These are phyloP conservation scores for Alternaria triticimaculans DNA, from an alignment of 2,329 filamentous ascomycete genomes.

Conservation along the genomic window DNA sequence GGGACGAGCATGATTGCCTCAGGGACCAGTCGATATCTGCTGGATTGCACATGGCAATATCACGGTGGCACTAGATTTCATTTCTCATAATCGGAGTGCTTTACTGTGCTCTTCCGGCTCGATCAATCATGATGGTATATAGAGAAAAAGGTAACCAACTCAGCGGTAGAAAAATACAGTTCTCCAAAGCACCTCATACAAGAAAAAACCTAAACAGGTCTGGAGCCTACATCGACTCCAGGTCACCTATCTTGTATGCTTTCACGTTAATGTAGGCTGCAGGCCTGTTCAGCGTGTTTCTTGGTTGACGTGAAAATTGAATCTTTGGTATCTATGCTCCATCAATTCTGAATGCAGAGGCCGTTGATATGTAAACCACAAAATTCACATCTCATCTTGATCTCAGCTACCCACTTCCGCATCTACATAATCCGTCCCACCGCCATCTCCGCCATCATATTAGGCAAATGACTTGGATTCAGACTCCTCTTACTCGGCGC, in stretches of 20 bases:
- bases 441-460: conserved; percentile 3
- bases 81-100: background rate
- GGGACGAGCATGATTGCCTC: background rate
- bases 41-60: background rate
- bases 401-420: background rate
- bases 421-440: background rate
- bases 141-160: background rate
- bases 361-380: background rate
- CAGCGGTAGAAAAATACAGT: background rate
- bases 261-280: background rate
- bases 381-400: no score
- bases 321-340: conserved; percentile 3
- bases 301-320: background rate
- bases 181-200: background rate
- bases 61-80: background rate
- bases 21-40: background rate
- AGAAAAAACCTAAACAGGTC: background rate
- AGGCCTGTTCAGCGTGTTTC: background rate
- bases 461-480: conserved; percentile 1
- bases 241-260: background rate
- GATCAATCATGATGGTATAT: background rate
- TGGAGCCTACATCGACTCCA: background rate
- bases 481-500: conserved; percentile 8
- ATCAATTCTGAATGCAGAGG: background rate
- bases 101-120: background rate